These are phyloP conservation scores for Beauveria rudraprayagi DNA, from an alignment of 2,329 filamentous ascomycete species.

Conservation along the genomic window DNA sequence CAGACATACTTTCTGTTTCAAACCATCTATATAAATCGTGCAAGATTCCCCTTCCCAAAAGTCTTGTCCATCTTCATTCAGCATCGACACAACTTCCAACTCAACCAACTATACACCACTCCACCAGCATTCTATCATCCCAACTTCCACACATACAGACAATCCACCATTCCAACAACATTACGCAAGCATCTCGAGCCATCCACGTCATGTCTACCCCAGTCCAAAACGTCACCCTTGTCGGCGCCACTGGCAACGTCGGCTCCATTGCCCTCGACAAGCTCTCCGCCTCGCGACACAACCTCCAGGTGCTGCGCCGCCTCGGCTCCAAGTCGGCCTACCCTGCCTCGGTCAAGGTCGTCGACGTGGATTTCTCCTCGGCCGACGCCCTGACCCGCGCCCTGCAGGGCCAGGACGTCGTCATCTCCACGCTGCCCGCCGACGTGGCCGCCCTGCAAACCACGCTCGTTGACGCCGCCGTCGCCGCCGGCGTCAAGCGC, in stretches of 20 bases:
- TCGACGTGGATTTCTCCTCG: constrained; percentile 39
- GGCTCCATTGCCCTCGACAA: constrained; percentile 3
- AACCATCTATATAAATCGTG: not conserved
- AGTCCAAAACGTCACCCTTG: constrained; percentile 20
- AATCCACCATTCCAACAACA: not conserved
- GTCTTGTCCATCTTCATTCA: not conserved
- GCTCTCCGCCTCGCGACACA: constrained; percentile 13
- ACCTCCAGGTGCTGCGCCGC: constrained; percentile 43
- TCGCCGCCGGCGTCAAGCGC: constrained; percentile 42
- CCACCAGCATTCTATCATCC: no score
- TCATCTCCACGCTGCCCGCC: constrained; percentile 37
- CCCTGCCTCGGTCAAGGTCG: constrained; percentile 31
- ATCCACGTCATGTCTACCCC: constrained; percentile 1
- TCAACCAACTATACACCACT: no score
- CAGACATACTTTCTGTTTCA: no score
- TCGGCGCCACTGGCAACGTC: constrained; percentile 15
- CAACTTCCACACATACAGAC: not conserved
- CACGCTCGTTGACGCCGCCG: constrained; percentile 42
- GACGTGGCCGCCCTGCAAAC: constrained; percentile 32
- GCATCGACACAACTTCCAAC: not conserved
- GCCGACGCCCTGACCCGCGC: constrained; percentile 34
- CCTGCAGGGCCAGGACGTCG: constrained; percentile 43
- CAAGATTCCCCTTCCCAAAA: not conserved
- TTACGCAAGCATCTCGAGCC: not conserved
- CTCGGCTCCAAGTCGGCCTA: constrained; percentile 28